A percentile compares a stretch with the other conserved stretches of the same genome.
These are phyloP conservation scores for Boletus vinaceobasis DNA, from an alignment of 768 basidiomycete genomes.

Conservation along the genomic window DNA sequence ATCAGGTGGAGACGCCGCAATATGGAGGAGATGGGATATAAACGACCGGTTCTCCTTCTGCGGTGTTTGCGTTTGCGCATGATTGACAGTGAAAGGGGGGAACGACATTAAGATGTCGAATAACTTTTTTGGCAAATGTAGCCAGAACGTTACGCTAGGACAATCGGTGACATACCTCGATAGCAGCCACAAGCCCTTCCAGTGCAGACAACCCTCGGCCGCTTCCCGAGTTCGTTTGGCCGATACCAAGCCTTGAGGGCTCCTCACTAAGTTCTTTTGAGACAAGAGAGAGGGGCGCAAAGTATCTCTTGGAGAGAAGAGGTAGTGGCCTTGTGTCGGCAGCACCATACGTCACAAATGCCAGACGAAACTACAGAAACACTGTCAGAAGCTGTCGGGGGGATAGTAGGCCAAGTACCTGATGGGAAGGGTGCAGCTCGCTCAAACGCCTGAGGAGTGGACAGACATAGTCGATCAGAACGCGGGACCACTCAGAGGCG, in stretches of 20 bases:
- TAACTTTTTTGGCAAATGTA: conserved; percentile 37
- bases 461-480: conserved; percentile 46
- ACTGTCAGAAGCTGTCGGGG: not conserved
- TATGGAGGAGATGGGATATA: conserved; percentile 53
- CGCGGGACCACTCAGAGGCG: conserved; percentile 47
- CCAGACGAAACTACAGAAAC: conserved; percentile 39
- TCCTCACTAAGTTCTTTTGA: conserved; percentile 46
- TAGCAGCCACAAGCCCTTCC: conserved; percentile 65
- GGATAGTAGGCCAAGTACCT: conserved; percentile 28
- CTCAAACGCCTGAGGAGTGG: conserved; percentile 51
- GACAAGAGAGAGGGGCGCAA: conserved; percentile 41
- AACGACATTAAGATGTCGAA: conserved; percentile 34
- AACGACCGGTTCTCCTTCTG: conserved; percentile 29
- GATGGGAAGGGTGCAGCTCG: conserved; percentile 39
- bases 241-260: conserved; percentile 52
- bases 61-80: conserved; percentile 17
- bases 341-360: conserved; percentile 60
- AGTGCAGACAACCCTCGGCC: conserved; percentile 60
- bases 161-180: conserved; percentile 52
- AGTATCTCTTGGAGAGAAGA: conserved; percentile 56
- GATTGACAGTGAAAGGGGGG: conserved; percentile 10
- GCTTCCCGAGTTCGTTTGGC: conserved; percentile 48
- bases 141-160: not conserved
- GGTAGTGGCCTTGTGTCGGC: conserved; percentile 55
- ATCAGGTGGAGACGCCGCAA: conserved; percentile 59